Percentiles rank a stretch among this genome's conserved stretches.
phyloP scores from a whole-genome alignment of 345 rosid genomes.

The Moringa oleifera region DNA sequence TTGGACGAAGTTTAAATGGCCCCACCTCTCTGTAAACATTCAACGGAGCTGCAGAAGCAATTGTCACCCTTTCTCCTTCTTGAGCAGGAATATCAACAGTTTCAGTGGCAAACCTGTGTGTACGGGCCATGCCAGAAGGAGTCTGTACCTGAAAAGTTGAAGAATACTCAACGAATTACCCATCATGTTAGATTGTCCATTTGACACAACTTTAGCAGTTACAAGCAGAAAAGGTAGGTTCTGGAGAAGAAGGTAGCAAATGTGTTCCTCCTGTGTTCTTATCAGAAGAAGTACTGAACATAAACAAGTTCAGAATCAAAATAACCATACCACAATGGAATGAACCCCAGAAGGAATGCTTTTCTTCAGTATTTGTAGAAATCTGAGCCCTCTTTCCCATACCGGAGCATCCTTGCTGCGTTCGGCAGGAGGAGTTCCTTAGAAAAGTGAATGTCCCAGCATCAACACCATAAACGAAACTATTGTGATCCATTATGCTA shows the following conservation, averaged over 20 bases:
- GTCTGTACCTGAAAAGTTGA: slow-evolving; percentile 55
- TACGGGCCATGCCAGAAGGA: slow-evolving; percentile 83
- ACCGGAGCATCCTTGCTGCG: slow-evolving; percentile 98
- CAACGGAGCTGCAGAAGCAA: slow-evolving; percentile 82
- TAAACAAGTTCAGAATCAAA: background rate
- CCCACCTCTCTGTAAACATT: slow-evolving; percentile 70
- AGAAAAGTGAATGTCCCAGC: slow-evolving; percentile 91
- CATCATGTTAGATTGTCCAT: background rate
- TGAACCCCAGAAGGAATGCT: slow-evolving; percentile 72
- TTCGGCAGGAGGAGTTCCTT: slow-evolving; percentile 99
- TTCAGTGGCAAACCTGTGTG: slow-evolving; percentile 90
- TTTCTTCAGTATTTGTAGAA: slow-evolving; percentile 66
- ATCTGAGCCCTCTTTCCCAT: slow-evolving; percentile 86
- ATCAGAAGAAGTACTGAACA: background rate
- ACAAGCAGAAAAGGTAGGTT: background rate
- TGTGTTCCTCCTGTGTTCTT: background rate
- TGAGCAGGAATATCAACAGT: slow-evolving; percentile 92
- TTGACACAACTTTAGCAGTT: background rate
- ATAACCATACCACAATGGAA: slow-evolving; percentile 74
- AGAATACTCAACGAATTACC: slow-evolving; percentile 4
- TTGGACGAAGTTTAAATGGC: slow-evolving; percentile 78
- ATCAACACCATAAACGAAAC: slow-evolving; percentile 72
- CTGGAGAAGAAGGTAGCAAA: background rate
- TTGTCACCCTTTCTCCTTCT: slow-evolving; percentile 88
- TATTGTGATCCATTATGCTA: slow-evolving; percentile 15